Conservation (phyloP, 148 eudicot species). For the Linanthus parryae region DNA sequence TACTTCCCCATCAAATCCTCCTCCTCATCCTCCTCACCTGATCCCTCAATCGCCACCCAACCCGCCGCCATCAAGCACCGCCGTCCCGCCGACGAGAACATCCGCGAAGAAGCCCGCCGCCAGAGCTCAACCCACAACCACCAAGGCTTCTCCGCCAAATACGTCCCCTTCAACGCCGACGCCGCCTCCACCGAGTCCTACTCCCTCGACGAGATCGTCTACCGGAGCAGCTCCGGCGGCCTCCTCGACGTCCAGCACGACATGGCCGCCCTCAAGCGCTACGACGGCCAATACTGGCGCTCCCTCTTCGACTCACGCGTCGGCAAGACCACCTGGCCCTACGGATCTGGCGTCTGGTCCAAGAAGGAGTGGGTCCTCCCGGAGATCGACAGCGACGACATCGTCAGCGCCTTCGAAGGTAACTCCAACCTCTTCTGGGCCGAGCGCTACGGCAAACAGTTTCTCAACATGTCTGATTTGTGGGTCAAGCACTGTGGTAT, state of each 20-base stretch:
- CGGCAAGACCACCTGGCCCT: constrained; percentile 55
- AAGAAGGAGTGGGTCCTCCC: constrained; percentile 95
- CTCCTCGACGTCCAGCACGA: constrained; percentile 82
- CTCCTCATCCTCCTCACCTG: constrained; percentile 11
- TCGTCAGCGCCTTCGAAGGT: constrained; percentile 22
- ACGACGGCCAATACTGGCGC: constrained; percentile 64
- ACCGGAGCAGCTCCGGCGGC: constrained; percentile 73
- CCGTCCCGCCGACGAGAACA: constrained; percentile 57
- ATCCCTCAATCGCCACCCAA: background rate
- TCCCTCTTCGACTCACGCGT: constrained; percentile 59
- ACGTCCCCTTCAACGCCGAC: constrained; percentile 63
- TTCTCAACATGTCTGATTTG: constrained; percentile 71
- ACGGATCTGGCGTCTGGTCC: constrained; percentile 89
- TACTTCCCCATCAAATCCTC: constrained; percentile 17
- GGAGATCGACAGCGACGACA: constrained; percentile 66
- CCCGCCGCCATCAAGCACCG: constrained; percentile 25
- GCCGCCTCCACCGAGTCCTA: constrained; percentile 52
- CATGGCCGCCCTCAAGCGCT: constrained; percentile 47
- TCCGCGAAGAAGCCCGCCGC: constrained; percentile 77
- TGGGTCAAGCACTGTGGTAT: constrained; percentile 96
- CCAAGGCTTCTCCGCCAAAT: constrained; percentile 56
- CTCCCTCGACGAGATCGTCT: constrained; percentile 94
- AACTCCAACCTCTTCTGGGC: constrained; percentile 89
- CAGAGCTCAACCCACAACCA: constrained; percentile 27
- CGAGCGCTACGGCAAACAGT: constrained; percentile 75